phyloP scores from a whole-genome alignment of 257 asterid genomes.

The Fraxinus excelsior region DNA sequence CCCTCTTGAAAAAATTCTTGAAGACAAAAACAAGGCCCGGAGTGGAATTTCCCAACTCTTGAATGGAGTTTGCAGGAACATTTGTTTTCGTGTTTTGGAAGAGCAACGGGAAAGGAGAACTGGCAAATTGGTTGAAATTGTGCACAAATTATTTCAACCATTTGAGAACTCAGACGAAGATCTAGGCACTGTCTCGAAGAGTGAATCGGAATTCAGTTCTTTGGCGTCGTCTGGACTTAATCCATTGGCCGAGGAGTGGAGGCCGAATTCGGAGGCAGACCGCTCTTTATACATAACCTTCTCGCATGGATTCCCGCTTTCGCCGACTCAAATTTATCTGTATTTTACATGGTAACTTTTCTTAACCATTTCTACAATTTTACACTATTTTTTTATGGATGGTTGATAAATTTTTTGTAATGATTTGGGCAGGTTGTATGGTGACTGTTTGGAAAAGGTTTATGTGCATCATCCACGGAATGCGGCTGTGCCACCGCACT shows the following conservation, averaged over 20 bases:
- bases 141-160: neutral
- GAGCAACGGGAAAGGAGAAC: neutral
- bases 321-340: neutral
- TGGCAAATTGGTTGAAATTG: neutral
- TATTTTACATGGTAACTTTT: neutral
- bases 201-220: neutral
- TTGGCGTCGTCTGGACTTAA: neutral
- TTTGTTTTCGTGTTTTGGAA: neutral
- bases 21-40: neutral
- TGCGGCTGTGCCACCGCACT: neutral
- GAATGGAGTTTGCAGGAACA: neutral
- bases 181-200: neutral
- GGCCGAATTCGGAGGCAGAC: neutral
- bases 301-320: neutral
- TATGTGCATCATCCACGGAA: neutral
- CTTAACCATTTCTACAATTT: neutral
- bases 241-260: neutral
- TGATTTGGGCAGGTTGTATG: neutral
- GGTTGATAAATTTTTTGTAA: neutral
- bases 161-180: neutral
- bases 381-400: neutral
- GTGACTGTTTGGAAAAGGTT: neutral
- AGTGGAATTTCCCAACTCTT: neutral
- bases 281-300: slow-evolving; percentile 3
- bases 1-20: neutral